These are phyloP conservation scores for Blastobotrys parvus DNA, from an alignment of 805 yeast species.

Conservation along the genomic window DNA sequence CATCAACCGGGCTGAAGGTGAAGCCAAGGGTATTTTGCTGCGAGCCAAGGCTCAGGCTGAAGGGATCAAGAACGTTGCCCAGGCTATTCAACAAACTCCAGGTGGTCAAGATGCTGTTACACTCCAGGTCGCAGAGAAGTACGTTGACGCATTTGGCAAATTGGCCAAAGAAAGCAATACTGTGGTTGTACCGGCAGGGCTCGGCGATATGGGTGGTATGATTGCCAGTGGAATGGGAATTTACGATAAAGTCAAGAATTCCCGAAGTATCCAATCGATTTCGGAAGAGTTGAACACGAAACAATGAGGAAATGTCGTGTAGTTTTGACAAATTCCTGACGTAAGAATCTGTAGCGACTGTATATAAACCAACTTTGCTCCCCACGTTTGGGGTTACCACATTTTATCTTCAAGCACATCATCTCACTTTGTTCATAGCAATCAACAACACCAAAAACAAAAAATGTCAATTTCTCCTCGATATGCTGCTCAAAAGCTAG, in stretches of 20 bases:
- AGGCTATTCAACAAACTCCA: slow-evolving; percentile 57
- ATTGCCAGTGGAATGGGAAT: slow-evolving; percentile 74
- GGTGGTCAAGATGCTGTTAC: slow-evolving; percentile 71
- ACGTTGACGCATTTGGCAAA: slow-evolving; percentile 72
- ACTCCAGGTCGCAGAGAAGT: slow-evolving; percentile 74
- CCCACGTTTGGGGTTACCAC: too few relatives aligned
- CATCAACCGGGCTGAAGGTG: slow-evolving; percentile 66
- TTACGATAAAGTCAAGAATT: slow-evolving; percentile 42
- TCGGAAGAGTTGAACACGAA: background rate
- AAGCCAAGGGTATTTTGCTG: slow-evolving; percentile 56
- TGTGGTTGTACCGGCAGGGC: slow-evolving; percentile 64
- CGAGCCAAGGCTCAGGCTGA: slow-evolving; percentile 68
- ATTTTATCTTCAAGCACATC: too few relatives aligned
- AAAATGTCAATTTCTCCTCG: slow-evolving; percentile 19
- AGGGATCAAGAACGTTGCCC: slow-evolving; percentile 56
- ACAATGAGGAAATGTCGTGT: too few relatives aligned
- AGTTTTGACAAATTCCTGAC: too few relatives aligned
- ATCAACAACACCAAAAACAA: too few relatives aligned
- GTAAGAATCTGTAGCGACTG: too few relatives aligned
- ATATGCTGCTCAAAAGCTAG: slow-evolving; percentile 14
- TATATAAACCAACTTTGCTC: too few relatives aligned
- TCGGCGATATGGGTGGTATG: slow-evolving; percentile 65
- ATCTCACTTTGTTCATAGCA: too few relatives aligned
- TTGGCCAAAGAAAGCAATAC: slow-evolving; percentile 78
- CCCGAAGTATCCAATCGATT: background rate